Evolutionary conservation across 2,329 filamentous ascomycete genomes (phyloP).

Genomic region (Ophiostoma perfectum): DNA sequence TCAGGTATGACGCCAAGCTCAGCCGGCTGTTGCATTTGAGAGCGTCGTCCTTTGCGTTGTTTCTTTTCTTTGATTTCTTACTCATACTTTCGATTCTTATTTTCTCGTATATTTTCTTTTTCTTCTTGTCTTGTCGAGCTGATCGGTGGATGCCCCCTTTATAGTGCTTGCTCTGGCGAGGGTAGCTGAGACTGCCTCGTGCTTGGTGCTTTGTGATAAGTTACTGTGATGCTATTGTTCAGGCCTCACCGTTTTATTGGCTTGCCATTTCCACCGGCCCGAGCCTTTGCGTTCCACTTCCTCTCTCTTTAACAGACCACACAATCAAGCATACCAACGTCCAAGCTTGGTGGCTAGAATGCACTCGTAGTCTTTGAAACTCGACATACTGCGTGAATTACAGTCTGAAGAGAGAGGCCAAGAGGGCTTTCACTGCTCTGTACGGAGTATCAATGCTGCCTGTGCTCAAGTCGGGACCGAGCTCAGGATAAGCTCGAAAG

Average conservation of each 20-base stretch:
- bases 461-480: background rate
- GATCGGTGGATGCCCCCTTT: background rate
- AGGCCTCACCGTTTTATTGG: slow-evolving; percentile 10
- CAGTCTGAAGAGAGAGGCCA: background rate
- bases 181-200: background rate
- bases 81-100: background rate
- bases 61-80: background rate
- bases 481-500: background rate
- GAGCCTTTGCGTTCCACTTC: background rate
- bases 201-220: background rate
- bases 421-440: background rate
- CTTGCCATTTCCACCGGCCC: background rate
- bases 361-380: background rate
- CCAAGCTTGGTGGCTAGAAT: background rate
- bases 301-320: background rate
- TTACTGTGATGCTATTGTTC: background rate
- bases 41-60: background rate
- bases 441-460: background rate
- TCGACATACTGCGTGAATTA: background rate
- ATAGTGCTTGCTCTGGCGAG: background rate
- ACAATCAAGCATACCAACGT: background rate
- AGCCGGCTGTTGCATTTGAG: background rate
- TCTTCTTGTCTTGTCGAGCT: background rate
- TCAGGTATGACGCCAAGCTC: background rate
- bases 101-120: background rate